These are phyloP conservation scores for Rhizophora mangle DNA, from an alignment of 345 rosid genomes.

Conservation along the genomic window DNA sequence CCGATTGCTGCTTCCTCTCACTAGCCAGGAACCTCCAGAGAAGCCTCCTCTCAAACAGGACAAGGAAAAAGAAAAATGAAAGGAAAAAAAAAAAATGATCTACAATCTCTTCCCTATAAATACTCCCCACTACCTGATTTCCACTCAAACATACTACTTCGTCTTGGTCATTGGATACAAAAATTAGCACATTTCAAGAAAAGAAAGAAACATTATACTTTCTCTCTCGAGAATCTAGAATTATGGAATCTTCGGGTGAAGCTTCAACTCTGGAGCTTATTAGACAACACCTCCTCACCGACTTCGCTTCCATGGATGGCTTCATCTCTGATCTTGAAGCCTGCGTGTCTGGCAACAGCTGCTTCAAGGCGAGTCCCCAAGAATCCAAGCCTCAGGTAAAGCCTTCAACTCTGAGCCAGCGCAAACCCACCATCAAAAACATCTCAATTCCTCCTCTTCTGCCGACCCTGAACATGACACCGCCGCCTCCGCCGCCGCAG, in stretches of 20 bases:
- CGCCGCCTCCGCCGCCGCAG: neutral
- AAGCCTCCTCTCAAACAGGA: neutral
- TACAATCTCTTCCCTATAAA: conserved; percentile 18
- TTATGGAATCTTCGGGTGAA: conserved; percentile 37
- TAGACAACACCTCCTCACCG: conserved; percentile 60
- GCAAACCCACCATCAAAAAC: conserved; percentile 54
- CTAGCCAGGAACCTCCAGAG: conserved; percentile 27
- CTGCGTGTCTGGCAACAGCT: neutral
- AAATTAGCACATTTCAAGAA: too few relatives aligned
- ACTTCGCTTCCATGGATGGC: conserved; percentile 41
- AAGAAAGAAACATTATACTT: too few relatives aligned
- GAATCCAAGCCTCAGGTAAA: conserved; percentile 8
- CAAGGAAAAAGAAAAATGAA: too few relatives aligned
- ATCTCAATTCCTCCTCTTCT: conserved; percentile 38
- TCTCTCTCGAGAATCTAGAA: neutral
- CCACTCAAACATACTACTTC: conserved; percentile 20
- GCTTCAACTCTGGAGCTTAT: conserved; percentile 54
- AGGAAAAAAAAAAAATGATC: too few relatives aligned
- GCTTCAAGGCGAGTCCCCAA: too few relatives aligned
- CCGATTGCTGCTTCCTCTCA: conserved; percentile 26
- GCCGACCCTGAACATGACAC: neutral
- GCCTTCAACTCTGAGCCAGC: conserved; percentile 47
- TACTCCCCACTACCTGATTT: conserved; percentile 19
- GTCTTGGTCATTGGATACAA: neutral
- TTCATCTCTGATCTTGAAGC: conserved; percentile 28